Conservation (phyloP, 305 asterid species). For the Ilex paraguariensis region DNA sequence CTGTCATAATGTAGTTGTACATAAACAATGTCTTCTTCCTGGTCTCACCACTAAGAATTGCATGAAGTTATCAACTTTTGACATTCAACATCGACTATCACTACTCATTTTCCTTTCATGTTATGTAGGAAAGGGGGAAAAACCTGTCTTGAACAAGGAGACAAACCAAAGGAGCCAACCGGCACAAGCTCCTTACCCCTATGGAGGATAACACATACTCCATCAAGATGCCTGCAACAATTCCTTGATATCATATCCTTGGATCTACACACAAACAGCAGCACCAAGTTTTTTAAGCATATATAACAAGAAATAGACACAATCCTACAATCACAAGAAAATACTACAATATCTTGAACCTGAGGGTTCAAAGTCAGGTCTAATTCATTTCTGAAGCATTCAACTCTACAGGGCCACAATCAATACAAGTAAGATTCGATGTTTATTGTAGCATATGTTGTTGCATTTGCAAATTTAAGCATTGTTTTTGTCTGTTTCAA, state of each 20-base stretch:
- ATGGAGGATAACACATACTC: slow-evolving; percentile 1
- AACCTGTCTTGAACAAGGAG: not conserved
- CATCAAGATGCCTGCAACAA: slow-evolving; percentile 58
- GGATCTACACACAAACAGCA: slow-evolving; percentile 43
- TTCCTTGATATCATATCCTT: slow-evolving; percentile 90
- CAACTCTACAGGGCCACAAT: no score
- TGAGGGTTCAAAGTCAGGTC: not conserved
- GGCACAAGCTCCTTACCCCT: not conserved
- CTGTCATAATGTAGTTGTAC: no score
- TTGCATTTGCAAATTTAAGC: not conserved
- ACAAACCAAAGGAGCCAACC: not conserved
- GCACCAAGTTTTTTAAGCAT: not conserved
- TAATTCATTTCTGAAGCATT: no score
- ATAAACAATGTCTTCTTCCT: no score
- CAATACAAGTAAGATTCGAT: not conserved
- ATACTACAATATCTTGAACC: not conserved
- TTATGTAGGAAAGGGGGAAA: not conserved
- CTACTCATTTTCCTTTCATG: no score
- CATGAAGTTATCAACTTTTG: no score
- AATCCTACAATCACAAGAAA: not conserved
- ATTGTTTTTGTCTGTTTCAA: no score
- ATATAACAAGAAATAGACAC: not conserved
- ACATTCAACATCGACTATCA: no score
- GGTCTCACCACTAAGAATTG: no score
- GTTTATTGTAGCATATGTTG: no score